phyloP scores from a whole-genome alignment of 1,284 basidiomycete species.

The Rhodotorula mucilaginosa region DNA sequence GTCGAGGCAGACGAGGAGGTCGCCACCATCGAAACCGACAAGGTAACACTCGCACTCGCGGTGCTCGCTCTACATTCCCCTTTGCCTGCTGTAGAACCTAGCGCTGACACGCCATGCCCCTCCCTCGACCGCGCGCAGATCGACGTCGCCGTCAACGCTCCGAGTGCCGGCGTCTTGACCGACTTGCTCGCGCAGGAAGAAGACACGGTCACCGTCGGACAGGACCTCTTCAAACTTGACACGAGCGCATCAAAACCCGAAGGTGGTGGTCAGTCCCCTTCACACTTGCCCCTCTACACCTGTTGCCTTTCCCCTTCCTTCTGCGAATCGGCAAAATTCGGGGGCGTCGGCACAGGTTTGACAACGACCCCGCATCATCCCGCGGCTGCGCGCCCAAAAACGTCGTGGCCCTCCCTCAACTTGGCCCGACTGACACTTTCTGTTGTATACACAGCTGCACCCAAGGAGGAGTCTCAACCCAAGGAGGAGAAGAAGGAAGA shows the following conservation, averaged over 20 bases:
- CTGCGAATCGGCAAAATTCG: no score
- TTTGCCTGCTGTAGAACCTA: not conserved
- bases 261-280: conserved; percentile 50
- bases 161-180: conserved; percentile 80
- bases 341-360: not conserved
- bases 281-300: not conserved
- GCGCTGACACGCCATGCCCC: not conserved
- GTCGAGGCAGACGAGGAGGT: conserved; percentile 93
- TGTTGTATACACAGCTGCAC: not conserved
- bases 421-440: not conserved
- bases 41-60: conserved; percentile 58
- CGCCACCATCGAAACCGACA: conserved; percentile 98
- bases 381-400: not conserved
- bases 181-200: conserved; percentile 87
- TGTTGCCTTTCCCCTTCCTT: not conserved
- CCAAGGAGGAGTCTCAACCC: conserved; percentile 23
- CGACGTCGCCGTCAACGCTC: conserved; percentile 94
- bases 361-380: not conserved
- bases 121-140: conserved; percentile 60
- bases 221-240: conserved; percentile 90
- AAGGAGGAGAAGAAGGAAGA: conserved; percentile 45
- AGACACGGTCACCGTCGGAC: conserved; percentile 89
- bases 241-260: conserved; percentile 61
- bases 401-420: no score
- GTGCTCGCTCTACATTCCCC: not conserved